Evolutionary conservation across 257 asterid genomes (phyloP).

Genomic region (Scutellaria barbata): DNA sequence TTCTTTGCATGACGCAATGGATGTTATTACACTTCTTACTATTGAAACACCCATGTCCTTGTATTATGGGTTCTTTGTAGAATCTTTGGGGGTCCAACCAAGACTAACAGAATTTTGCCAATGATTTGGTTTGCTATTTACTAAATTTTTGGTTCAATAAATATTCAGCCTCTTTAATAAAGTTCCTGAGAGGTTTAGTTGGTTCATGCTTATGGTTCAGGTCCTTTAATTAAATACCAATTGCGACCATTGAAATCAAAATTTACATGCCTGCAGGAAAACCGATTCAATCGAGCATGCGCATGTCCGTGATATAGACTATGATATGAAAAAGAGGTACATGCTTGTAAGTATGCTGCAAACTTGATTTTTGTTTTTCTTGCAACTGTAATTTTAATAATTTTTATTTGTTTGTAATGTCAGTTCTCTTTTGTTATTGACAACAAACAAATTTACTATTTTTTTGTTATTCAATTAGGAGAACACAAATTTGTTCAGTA

Average conservation of each 20-base stretch:
- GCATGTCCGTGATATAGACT: conserved; percentile 83
- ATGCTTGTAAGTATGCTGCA: conserved; percentile 74
- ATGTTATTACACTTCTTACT: conserved; percentile 20
- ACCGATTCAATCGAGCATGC: conserved; percentile 77
- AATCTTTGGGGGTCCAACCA: conserved; percentile 11
- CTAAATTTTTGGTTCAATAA: conserved; percentile 1
- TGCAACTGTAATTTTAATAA: conserved; percentile 16
- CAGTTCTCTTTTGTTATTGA: neutral
- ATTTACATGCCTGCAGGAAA: conserved; percentile 63
- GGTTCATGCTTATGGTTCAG: conserved; percentile 28
- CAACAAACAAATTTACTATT: neutral
- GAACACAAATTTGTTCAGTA: neutral
- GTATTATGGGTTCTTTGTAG: conserved; percentile 3
- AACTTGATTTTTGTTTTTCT: conserved; percentile 30
- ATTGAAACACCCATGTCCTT: neutral
- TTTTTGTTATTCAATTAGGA: neutral
- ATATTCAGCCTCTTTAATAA: conserved; percentile 1
- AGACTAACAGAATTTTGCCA: conserved; percentile 20
- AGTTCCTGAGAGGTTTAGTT: conserved; percentile 17
- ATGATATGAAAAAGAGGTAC: conserved; percentile 79
- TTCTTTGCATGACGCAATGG: conserved; percentile 10
- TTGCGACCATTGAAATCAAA: conserved; percentile 27
- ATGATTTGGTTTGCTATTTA: neutral
- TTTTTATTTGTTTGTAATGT: neutral
- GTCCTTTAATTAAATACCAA: neutral